A percentile compares a stretch with the other conserved stretches of the same genome.
Conservation (phyloP, 2,329 filamentous ascomycete genomes). For the Geosmithia flava region DNA sequence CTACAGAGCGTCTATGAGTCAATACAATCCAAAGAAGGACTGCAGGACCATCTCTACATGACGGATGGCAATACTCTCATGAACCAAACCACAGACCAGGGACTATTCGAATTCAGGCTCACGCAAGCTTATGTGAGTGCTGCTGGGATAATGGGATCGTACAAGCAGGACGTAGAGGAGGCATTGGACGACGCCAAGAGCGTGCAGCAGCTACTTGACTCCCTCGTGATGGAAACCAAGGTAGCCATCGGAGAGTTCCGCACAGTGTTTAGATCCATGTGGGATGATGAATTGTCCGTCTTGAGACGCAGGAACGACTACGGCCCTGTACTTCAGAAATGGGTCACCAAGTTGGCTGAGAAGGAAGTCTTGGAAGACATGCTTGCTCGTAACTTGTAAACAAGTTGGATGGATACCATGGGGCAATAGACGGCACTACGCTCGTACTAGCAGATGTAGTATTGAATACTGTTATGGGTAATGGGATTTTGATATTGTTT, state of each 20-base stretch:
- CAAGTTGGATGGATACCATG: not conserved
- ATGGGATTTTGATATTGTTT: not conserved
- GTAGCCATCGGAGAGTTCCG: slow-evolving; percentile 30
- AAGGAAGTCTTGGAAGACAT: slow-evolving; percentile 44
- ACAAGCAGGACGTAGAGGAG: too few species aligned
- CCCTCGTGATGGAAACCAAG: slow-evolving; percentile 27
- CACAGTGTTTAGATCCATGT: slow-evolving; percentile 30
- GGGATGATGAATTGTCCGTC: slow-evolving; percentile 38
- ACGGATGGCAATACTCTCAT: too few species aligned
- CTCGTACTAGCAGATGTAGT: too few species aligned
- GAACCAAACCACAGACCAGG: not conserved
- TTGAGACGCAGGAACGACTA: slow-evolving; percentile 49
- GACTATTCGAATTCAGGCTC: slow-evolving; percentile 1
- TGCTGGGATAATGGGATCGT: slow-evolving; percentile 3
- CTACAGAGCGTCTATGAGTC: slow-evolving; percentile 21
- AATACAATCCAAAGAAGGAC: not conserved
- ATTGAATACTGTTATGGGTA: too few species aligned
- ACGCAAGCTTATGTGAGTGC: slow-evolving; percentile 9
- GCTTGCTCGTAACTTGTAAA: slow-evolving; percentile 9
- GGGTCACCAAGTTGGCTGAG: slow-evolving; percentile 57
- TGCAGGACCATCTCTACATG: slow-evolving; percentile 3
- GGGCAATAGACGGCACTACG: too few species aligned
- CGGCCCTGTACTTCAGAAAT: slow-evolving; percentile 53
- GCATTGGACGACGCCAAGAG: slow-evolving; percentile 4
- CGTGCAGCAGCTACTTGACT: slow-evolving; percentile 21